phyloP scores from a whole-genome alignment of 2,329 filamentous ascomycete genomes.

The Ophiostoma piceae region DNA sequence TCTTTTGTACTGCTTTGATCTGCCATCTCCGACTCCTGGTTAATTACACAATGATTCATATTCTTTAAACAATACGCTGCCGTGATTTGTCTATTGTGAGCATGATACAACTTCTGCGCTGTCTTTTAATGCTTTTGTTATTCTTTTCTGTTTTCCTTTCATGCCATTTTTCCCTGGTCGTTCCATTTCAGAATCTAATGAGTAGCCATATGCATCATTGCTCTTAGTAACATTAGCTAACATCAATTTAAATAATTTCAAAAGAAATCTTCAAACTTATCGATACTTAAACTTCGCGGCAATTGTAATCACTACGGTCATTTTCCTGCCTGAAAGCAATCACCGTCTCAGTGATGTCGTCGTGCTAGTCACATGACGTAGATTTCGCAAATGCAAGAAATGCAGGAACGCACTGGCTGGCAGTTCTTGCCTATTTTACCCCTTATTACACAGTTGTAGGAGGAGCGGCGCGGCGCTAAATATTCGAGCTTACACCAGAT shows the following conservation, averaged over 20 bases:
- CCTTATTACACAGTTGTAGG: neutral
- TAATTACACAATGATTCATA: conserved; percentile 2
- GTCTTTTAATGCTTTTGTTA: neutral
- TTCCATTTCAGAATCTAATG: too few relatives aligned
- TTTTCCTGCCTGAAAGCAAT: neutral
- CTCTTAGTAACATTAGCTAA: neutral
- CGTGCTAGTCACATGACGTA: conserved; percentile 7
- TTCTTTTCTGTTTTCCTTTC: neutral
- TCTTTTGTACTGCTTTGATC: neutral
- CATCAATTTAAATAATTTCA: neutral
- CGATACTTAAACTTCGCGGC: too few relatives aligned
- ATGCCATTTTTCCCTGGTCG: neutral
- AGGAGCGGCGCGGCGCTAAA: neutral
- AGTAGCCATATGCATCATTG: neutral
- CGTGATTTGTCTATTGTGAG: neutral
- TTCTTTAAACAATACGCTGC: conserved; percentile 6
- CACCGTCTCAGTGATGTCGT: neutral
- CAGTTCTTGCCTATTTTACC: conserved; percentile 6
- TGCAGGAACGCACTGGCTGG: conserved; percentile 8
- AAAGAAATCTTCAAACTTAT: too few relatives aligned
- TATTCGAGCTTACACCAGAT: neutral
- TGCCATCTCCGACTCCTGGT: conserved; percentile 1
- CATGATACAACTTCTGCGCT: neutral
- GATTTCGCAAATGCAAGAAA: neutral
- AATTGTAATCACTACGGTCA: neutral